Conservation (phyloP, 1,139 yeast species). For the Blastobotrys elegans region DNA sequence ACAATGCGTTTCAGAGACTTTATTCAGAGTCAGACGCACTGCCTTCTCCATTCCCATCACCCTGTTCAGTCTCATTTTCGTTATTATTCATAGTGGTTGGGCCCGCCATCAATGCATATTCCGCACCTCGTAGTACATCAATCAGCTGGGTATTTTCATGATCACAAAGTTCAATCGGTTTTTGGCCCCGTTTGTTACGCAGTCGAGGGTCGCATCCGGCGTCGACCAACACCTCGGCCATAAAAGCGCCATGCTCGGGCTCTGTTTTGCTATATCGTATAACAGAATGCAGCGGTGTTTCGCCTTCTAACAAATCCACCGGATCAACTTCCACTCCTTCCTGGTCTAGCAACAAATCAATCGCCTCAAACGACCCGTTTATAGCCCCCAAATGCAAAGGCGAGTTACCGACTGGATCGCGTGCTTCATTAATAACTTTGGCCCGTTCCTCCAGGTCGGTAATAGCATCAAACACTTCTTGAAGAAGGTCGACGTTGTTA, state of each 20-base stretch:
- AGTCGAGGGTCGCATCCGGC: slow-evolving; percentile 84
- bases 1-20: neutral
- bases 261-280: slow-evolving; percentile 71
- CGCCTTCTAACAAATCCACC: slow-evolving; percentile 60
- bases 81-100: slow-evolving; percentile 34
- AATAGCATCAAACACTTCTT: slow-evolving; percentile 47
- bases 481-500: slow-evolving; percentile 73
- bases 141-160: slow-evolving; percentile 47
- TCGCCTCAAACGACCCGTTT: slow-evolving; percentile 79
- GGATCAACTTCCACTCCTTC: slow-evolving; percentile 93
- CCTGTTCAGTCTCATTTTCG: slow-evolving; percentile 22
- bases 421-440: slow-evolving; percentile 58
- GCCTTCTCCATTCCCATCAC: slow-evolving; percentile 11
- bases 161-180: slow-evolving; percentile 66
- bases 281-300: slow-evolving; percentile 86
- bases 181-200: slow-evolving; percentile 55
- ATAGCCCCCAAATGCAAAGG: slow-evolving; percentile 78
- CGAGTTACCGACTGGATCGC: slow-evolving; percentile 77
- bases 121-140: slow-evolving; percentile 74
- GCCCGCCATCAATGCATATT: slow-evolving; percentile 50
- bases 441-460: slow-evolving; percentile 36
- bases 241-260: slow-evolving; percentile 78
- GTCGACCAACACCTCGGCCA: slow-evolving; percentile 76
- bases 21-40: slow-evolving; percentile 20
- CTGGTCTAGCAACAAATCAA: slow-evolving; percentile 76